phyloP scores from a whole-genome alignment of 1,284 basidiomycete genomes.

The Ganoderma resinaceum region DNA sequence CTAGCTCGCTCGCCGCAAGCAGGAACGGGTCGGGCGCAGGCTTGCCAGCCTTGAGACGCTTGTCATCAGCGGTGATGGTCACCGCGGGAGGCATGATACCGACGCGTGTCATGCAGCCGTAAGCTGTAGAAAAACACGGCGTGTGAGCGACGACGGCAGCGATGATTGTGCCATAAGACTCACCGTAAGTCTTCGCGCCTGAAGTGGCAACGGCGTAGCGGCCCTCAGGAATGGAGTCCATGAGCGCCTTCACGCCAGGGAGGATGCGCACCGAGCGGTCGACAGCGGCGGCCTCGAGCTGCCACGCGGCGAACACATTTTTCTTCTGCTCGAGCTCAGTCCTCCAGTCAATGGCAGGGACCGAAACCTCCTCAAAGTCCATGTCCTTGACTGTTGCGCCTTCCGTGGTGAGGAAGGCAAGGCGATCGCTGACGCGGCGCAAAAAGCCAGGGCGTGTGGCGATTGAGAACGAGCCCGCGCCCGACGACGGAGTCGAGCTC shows the following conservation, averaged over 20 bases:
- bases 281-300: slow-evolving; percentile 64
- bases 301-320: slow-evolving; percentile 58
- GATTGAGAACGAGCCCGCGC: slow-evolving; percentile 44
- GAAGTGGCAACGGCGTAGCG: slow-evolving; percentile 81
- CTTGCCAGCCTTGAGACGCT: slow-evolving; percentile 69
- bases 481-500: slow-evolving; percentile 39
- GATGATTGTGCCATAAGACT: slow-evolving; percentile 64
- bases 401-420: slow-evolving; percentile 50
- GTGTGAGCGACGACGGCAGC: slow-evolving; percentile 55
- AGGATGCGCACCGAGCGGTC: slow-evolving; percentile 78
- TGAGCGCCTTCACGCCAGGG: slow-evolving; percentile 75
- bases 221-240: slow-evolving; percentile 71
- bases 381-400: slow-evolving; percentile 48
- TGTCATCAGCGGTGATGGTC: slow-evolving; percentile 84
- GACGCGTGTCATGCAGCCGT: slow-evolving; percentile 76
- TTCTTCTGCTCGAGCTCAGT: slow-evolving; percentile 41
- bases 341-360: slow-evolving; percentile 39
- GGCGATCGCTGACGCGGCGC: slow-evolving; percentile 51
- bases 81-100: slow-evolving; percentile 76
- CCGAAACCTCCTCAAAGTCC: slow-evolving; percentile 43
- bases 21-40: slow-evolving; percentile 80
- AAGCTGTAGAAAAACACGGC: slow-evolving; percentile 46
- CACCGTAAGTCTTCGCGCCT: slow-evolving; percentile 75
- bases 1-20: slow-evolving; percentile 76
- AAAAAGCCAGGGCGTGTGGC: slow-evolving; percentile 53